Evolutionary conservation across 768 basidiomycete species (phyloP).

Genomic region (Boletus speciosus): DNA sequence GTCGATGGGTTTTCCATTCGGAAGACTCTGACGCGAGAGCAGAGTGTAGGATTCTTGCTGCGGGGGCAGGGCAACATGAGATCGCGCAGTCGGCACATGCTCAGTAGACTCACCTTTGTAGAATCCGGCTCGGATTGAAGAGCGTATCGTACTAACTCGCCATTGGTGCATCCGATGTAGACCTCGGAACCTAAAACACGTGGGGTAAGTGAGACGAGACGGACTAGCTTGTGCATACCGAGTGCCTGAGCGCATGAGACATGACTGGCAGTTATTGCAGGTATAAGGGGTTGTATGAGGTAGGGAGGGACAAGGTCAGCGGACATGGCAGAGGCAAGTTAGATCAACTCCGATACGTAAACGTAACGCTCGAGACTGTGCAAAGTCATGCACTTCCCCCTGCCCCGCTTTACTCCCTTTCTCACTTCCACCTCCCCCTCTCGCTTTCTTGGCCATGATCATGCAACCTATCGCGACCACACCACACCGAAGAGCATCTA

Average conservation of each 20-base stretch:
- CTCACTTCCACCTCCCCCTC: background rate
- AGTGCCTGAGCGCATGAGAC: slow-evolving; percentile 53
- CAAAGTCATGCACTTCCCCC: slow-evolving; percentile 17
- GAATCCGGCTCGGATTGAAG: slow-evolving; percentile 54
- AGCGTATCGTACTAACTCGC: slow-evolving; percentile 77
- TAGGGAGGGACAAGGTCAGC: slow-evolving; percentile 55
- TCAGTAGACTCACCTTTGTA: slow-evolving; percentile 38
- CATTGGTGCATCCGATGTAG: slow-evolving; percentile 83
- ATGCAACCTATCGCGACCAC: slow-evolving; percentile 17
- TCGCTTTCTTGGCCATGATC: background rate
- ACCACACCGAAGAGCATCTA: slow-evolving; percentile 19
- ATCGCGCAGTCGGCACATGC: background rate
- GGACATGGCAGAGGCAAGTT: slow-evolving; percentile 14
- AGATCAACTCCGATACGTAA: slow-evolving; percentile 15
- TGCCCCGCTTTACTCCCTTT: slow-evolving; percentile 5
- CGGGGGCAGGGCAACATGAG: slow-evolving; percentile 1
- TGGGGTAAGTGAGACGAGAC: background rate
- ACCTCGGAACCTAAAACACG: slow-evolving; percentile 67
- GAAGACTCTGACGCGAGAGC: slow-evolving; percentile 65
- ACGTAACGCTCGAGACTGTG: slow-evolving; percentile 1
- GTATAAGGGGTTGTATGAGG: slow-evolving; percentile 48
- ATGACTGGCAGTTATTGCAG: slow-evolving; percentile 27
- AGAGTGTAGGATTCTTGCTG: slow-evolving; percentile 62
- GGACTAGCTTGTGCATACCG: slow-evolving; percentile 34
- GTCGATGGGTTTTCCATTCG: slow-evolving; percentile 69